These are phyloP conservation scores for Talaromyces albobiverticillius DNA, from an alignment of 2,329 filamentous ascomycete species.

Conservation along the genomic window DNA sequence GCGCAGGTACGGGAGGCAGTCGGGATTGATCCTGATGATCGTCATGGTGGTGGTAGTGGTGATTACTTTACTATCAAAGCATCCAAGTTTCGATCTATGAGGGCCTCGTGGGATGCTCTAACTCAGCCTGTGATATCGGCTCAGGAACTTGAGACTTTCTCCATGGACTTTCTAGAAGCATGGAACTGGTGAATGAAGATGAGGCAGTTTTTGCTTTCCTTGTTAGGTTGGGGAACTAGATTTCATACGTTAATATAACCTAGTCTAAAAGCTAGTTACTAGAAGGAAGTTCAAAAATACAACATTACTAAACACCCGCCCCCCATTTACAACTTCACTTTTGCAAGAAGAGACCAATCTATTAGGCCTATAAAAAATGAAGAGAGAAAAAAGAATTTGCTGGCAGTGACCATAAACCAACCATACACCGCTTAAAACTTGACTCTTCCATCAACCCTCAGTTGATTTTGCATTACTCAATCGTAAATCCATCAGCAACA, in stretches of 20 bases:
- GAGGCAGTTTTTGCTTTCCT: too few relatives aligned
- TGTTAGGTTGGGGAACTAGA: too few relatives aligned
- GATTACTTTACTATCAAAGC: slow-evolving; percentile 10
- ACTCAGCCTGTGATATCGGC: background rate
- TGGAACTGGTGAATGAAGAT: slow-evolving; percentile 4
- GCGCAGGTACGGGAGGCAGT: background rate
- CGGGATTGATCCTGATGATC: slow-evolving; percentile 1
- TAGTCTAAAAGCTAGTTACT: background rate
- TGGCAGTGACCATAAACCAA: background rate
- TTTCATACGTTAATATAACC: background rate
- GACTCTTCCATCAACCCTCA: slow-evolving; percentile 15
- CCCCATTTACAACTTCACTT: slow-evolving; percentile 6
- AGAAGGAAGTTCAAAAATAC: background rate
- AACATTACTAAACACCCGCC: slow-evolving; percentile 2
- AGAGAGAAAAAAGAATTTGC: background rate
- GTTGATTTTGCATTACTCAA: slow-evolving; percentile 36
- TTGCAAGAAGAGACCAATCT: slow-evolving; percentile 3
- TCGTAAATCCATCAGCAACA: slow-evolving; percentile 43
- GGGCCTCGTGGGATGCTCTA: slow-evolving; percentile 2
- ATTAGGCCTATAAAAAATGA: background rate
- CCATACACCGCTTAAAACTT: slow-evolving; percentile 10
- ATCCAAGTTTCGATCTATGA: slow-evolving; percentile 3
- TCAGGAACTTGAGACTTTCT: slow-evolving; percentile 3
- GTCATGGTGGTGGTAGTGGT: background rate
- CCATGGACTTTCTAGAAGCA: background rate